A percentile compares a stretch with the other conserved stretches of the same genome.
phyloP scores from a whole-genome alignment of 1,139 yeast species.

The Lodderomyces oxycetoniae region DNA sequence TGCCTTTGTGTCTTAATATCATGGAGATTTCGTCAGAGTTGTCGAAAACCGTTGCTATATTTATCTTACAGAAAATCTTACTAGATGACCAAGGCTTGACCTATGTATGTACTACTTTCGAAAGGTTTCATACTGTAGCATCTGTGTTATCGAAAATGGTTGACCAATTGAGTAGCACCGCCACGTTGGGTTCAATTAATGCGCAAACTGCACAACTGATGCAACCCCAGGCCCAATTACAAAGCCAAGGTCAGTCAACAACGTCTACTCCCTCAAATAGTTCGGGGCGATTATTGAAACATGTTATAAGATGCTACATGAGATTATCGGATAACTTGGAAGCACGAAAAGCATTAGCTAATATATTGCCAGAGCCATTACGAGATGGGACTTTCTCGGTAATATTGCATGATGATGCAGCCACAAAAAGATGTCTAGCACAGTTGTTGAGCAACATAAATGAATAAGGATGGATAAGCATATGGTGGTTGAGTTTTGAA shows the following conservation, averaged over 20 bases:
- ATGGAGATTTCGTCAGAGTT: slow-evolving; percentile 95
- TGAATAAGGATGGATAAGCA: slow-evolving; percentile 29
- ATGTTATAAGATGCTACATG: slow-evolving; percentile 89
- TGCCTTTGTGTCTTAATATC: slow-evolving; percentile 87
- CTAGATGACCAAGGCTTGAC: slow-evolving; percentile 88
- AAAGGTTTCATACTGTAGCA: slow-evolving; percentile 90
- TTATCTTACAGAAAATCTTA: slow-evolving; percentile 86
- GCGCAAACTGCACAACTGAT: slow-evolving; percentile 5
- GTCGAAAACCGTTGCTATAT: slow-evolving; percentile 93
- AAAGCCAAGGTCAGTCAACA: slow-evolving; percentile 5
- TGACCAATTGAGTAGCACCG: slow-evolving; percentile 52
- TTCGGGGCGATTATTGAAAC: slow-evolving; percentile 83
- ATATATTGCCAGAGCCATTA: slow-evolving; percentile 79
- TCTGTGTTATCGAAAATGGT: slow-evolving; percentile 87
- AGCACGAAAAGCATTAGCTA: slow-evolving; percentile 83
- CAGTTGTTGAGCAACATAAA: slow-evolving; percentile 72
- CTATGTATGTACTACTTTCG: slow-evolving; percentile 92
- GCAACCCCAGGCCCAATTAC: slow-evolving; percentile 26
- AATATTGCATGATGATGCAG: slow-evolving; percentile 78
- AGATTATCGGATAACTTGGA: slow-evolving; percentile 86
- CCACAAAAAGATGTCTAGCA: slow-evolving; percentile 82
- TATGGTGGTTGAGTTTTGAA: too few species aligned
- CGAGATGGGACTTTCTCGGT: slow-evolving; percentile 86
- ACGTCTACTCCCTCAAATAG: slow-evolving; percentile 36
- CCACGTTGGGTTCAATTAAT: slow-evolving; percentile 11